Base-by-base conservation (phyloP, 2,329 filamentous ascomycete species). In the Apiospora koreana region DNA sequence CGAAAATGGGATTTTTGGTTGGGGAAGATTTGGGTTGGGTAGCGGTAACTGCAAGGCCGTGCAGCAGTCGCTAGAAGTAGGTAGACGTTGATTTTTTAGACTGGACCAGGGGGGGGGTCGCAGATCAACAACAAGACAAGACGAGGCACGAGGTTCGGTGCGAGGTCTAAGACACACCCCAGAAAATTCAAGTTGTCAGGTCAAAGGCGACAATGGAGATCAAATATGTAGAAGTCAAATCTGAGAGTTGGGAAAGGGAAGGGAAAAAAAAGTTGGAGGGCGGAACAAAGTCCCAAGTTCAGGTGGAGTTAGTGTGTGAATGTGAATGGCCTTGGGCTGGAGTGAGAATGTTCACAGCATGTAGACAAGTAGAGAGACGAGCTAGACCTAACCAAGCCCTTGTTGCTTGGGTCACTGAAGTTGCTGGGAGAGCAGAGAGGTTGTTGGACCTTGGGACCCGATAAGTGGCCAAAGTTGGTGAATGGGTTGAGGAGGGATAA, bases 1-100 rank as follows among this genome's bases (percentile, higher is more conserved):
- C 71, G 72, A 68, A 74, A 73, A 73, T 71, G 70, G 70, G 68
- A 71, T 69, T 73, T 74, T 75, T 72, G 68, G 69, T 69, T 72
- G 69, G 66, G 66, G 46, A 54, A 68, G 46, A 50, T 45, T 67
- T 67, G 65, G 66, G 66, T 68, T 66, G 64, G 66, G 66, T 68
- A 68, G 66, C 43, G 35, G 66, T 48, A 48, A 68, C 66, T 28
- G 46, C 43, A 68, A 38, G 54, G 23, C 66, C 45, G 46, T 68
- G 45, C 66, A 67, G 65, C 54, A 62, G 54, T 67, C 65, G 65
- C 54, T 62, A 62, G 16, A n/a, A n/a, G 12, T 54, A 54, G n/a
- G 54, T 62, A 62, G 54, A 38, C 31, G 31, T 38, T 62, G 54
- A 62, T 62, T 62, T 62, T 62, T 62, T 62, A 62, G 54, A 38